Conservation (phyloP, 2,329 filamentous ascomycete species). For the Daldinia sp. region DNA sequence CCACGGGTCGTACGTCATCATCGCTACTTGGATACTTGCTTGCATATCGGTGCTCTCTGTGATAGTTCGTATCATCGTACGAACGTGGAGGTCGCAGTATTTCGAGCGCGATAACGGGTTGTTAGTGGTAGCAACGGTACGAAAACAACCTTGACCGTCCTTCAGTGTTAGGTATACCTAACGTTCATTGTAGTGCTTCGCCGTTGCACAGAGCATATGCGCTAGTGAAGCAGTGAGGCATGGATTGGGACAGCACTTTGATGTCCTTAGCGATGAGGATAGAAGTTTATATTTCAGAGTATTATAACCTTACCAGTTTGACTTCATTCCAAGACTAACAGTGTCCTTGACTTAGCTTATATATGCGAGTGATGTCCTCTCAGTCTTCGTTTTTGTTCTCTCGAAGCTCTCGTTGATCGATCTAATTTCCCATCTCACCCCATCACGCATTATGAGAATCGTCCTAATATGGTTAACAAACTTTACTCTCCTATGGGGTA, state of each 20-base stretch:
- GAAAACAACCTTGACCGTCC: background rate
- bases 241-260: conserved; percentile 16
- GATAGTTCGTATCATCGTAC: conserved; percentile 13
- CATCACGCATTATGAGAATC: conserved; percentile 11
- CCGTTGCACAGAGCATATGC: conserved; percentile 12
- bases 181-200: background rate
- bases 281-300: conserved; percentile 12
- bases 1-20: conserved; percentile 21
- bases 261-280: conserved; percentile 5
- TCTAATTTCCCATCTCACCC: conserved; percentile 17
- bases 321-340: too few species aligned
- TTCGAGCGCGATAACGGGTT: conserved; percentile 15
- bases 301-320: too few species aligned
- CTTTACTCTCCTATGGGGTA: conserved; percentile 18
- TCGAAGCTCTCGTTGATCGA: conserved; percentile 20
- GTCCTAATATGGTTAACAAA: conserved; percentile 6
- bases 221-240: conserved; percentile 14
- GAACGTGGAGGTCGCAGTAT: conserved; percentile 14
- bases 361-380: conserved; percentile 19
- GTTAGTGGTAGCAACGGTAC: conserved; percentile 17
- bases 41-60: conserved; percentile 22
- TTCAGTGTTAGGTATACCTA: background rate
- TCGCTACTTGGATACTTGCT: conserved; percentile 24
- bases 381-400: conserved; percentile 19
- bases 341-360: background rate